Evolutionary conservation across 208 protist genomes (phyloP), one percentile per base, ranked within the genome.

Genomic region (Leishmania mexicana): DNA sequence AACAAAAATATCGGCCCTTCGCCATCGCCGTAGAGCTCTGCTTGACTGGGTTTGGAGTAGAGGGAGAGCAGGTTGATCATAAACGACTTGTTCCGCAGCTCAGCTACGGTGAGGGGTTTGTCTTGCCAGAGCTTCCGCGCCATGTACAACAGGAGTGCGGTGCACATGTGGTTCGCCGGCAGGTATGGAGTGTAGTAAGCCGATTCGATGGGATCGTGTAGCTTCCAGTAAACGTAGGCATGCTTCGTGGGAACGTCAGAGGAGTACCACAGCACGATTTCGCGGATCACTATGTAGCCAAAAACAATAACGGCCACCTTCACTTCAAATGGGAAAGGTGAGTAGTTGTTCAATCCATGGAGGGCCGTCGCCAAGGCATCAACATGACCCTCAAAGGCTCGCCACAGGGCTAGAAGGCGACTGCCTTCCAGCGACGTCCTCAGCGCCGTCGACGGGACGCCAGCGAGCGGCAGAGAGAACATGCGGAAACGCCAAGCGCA

Each of bases 121-220:
- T 81, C 78, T 5, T 74, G 82, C 82, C 82, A 85, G 28, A 85
- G 78, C 53, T 82, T 78, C 57, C 79, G 72, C 72, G 73, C 79
- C 1, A 85, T 8, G 57, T 85, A 85, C 10, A 85, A 21, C 7
- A 85, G 38, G 0, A 85, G 4, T 8, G 82, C 82, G 15, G 77
- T 49, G 45, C 6, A 64, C 2, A 85, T 8, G 67, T 85, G 82
- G 54, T 85, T 21, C 53, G 68, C 65, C 21, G 15, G 74, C 17
- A 17, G 1, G 40, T 40, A 67, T 1, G 8, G 1, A 2, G 1
- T 38, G 21, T 54, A 54, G 45, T 76, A 82, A 31, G 58, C 24
- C 3, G 19, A 49, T 4, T 67, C 38, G 62, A 85, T 81, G 51
- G 47, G 51, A 40, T 85, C 82, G 21, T 17, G 31, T 38, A 71